Base-by-base conservation (phyloP, 352 stramenopile genomes). In the Globisporangium emineosum region DNA sequence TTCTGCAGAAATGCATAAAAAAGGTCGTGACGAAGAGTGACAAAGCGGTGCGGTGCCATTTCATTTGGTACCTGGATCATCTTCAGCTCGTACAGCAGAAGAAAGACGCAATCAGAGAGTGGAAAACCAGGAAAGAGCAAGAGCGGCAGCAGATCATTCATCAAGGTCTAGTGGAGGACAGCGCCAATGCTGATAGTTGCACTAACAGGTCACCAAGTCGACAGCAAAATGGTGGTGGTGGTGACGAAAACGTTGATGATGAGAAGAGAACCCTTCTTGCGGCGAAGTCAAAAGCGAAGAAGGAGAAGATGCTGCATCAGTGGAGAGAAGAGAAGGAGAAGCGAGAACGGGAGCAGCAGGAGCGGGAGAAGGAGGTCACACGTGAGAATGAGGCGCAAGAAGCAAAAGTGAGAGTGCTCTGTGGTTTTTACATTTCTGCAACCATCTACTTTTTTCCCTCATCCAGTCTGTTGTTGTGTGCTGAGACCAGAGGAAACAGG, bases 61-160 rank as follows among this genome's bases (percentile, higher is more conserved):
- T 88, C 17, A 69, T 84, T 13, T 94, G 85, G 85, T 91, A 91
- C 63, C 32, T 89, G 21, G 62, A 62, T 10, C 73, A 92, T 23
- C 43, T 90, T 30, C 30, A 68, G 29, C 66, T 92, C 23, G 33
- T 87, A 0, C 68, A 87, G 27, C 75, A 88, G 57, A 92, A 92
- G 57, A 89, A 88, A 42, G 58, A 69, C 0, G 72, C 74, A 40
- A 82, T 94, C 30, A 54, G 74, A 3, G 67, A 75, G 23, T 94
- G 85, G 85, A 86, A 83, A 49, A 29, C 62, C 19, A 51, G 57
- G 17, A 92, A 90, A 65, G 74, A 87, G 58, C 61, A 59, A 15
- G 69, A 85, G 23, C 76, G 77, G 0, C 62, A 78, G 21, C 70
- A 78, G 21, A 70, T 81, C 40, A 76, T 81, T 52, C 64, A 68